A percentile compares a stretch with the other conserved stretches of the same genome.
These are phyloP conservation scores for Tulasnella sp. DNA, from an alignment of 768 basidiomycete species.

Conservation along the genomic window DNA sequence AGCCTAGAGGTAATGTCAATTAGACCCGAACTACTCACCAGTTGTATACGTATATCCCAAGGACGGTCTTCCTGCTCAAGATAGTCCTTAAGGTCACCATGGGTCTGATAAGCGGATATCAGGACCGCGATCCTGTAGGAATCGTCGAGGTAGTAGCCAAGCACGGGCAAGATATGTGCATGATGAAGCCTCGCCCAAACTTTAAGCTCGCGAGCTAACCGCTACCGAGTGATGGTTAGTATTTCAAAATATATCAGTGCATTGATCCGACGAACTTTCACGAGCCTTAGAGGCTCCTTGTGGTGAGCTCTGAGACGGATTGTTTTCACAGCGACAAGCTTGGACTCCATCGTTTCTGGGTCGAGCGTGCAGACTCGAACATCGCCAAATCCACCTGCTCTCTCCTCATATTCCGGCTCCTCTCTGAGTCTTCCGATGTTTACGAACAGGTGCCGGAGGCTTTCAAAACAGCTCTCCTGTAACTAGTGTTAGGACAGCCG, in stretches of 20 bases:
- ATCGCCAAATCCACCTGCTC: background rate
- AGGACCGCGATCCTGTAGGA: background rate
- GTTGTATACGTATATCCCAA: background rate
- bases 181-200: background rate
- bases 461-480: background rate
- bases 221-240: no score
- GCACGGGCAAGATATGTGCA: background rate
- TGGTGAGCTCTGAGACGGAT: background rate
- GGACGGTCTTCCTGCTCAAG: background rate
- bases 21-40: no score
- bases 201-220: slow-evolving; percentile 5
- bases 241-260: no score
- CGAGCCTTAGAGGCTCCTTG: background rate
- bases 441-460: background rate
- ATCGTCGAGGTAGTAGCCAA: slow-evolving; percentile 2
- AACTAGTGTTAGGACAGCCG: background rate
- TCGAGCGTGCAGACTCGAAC: background rate
- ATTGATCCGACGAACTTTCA: no score
- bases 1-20: no score
- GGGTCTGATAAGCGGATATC: background rate
- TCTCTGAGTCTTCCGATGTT: background rate
- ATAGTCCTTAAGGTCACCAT: background rate
- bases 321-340: background rate
- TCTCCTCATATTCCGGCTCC: background rate
- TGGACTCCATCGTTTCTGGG: background rate